These are phyloP conservation scores for Micractinium conductrix DNA, from an alignment of 139 green algal genomes.

Conservation along the genomic window DNA sequence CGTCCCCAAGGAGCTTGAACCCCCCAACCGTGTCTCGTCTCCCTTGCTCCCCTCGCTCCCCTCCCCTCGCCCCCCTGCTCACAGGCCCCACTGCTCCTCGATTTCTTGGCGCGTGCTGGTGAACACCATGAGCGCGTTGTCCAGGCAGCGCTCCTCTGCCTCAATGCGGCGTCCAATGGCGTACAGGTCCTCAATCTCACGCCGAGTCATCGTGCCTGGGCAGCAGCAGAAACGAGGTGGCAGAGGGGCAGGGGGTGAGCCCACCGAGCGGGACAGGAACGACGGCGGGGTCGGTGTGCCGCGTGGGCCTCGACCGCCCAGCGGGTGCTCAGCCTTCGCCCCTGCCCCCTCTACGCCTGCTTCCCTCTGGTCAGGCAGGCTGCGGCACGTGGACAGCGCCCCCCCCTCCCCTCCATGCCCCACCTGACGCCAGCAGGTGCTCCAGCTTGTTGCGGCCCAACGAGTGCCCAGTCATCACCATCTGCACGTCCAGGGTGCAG, in stretches of 20 bases:
- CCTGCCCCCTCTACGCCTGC: too few relatives aligned
- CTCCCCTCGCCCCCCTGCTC: not conserved
- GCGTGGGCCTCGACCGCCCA: too few relatives aligned
- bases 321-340: not conserved
- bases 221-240: not conserved
- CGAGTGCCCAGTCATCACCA: conserved; percentile 93
- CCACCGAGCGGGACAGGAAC: not conserved
- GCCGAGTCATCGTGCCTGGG: conserved; percentile 68
- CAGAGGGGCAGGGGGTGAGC: not conserved
- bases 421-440: conserved; percentile 84
- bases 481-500: conserved; percentile 84
- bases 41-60: too few relatives aligned
- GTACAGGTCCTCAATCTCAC: conserved; percentile 92
- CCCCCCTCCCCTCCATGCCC: too few relatives aligned
- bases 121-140: conserved; percentile 86
- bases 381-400: not conserved
- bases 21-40: too few relatives aligned
- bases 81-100: conserved; percentile 92
- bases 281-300: too few relatives aligned
- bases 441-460: conserved; percentile 96
- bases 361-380: not conserved
- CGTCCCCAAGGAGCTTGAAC: too few relatives aligned
- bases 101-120: conserved; percentile 92
- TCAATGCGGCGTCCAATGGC: conserved; percentile 89
- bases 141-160: conserved; percentile 92